Conservation (phyloP, 768 basidiomycete species). For the Rhodocollybia butyracea region DNA sequence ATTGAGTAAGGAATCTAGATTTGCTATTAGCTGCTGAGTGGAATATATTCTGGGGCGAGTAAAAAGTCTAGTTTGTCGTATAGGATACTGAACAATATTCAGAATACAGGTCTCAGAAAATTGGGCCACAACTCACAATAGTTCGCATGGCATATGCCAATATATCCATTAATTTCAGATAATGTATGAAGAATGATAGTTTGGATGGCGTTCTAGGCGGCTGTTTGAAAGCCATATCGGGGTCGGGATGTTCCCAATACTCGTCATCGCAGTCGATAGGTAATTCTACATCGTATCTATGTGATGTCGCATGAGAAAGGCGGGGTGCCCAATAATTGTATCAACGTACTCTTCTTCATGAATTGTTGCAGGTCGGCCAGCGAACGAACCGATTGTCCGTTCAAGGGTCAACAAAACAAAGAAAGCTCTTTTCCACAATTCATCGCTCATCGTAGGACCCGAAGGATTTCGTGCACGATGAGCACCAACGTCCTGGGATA, state of each 20-base stretch:
- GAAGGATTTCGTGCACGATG: slow-evolving; percentile 43
- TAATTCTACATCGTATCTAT: slow-evolving; percentile 69
- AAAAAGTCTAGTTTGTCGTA: slow-evolving; percentile 36
- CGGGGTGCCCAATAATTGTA: neutral
- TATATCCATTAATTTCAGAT: slow-evolving; percentile 57
- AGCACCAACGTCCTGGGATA: slow-evolving; percentile 73
- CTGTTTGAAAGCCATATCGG: slow-evolving; percentile 58
- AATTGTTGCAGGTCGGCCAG: slow-evolving; percentile 70
- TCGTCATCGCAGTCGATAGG: slow-evolving; percentile 64
- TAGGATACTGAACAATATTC: slow-evolving; percentile 33
- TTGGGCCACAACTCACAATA: slow-evolving; percentile 37
- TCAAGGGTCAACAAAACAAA: slow-evolving; percentile 46
- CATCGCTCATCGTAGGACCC: slow-evolving; percentile 52
- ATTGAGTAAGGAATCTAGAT: slow-evolving; percentile 49
- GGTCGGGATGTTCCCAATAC: slow-evolving; percentile 64
- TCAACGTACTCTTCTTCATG: slow-evolving; percentile 70
- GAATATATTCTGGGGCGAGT: slow-evolving; percentile 27
- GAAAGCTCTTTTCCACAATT: slow-evolving; percentile 72
- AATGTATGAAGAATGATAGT: slow-evolving; percentile 54
- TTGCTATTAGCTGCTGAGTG: slow-evolving; percentile 41
- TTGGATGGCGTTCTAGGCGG: slow-evolving; percentile 54
- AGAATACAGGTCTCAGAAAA: neutral
- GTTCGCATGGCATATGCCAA: slow-evolving; percentile 56
- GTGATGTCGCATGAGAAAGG: neutral
- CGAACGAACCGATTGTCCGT: slow-evolving; percentile 39